Conservation (phyloP, 2,329 filamentous ascomycete genomes). For the Fusarium scirpi region DNA sequence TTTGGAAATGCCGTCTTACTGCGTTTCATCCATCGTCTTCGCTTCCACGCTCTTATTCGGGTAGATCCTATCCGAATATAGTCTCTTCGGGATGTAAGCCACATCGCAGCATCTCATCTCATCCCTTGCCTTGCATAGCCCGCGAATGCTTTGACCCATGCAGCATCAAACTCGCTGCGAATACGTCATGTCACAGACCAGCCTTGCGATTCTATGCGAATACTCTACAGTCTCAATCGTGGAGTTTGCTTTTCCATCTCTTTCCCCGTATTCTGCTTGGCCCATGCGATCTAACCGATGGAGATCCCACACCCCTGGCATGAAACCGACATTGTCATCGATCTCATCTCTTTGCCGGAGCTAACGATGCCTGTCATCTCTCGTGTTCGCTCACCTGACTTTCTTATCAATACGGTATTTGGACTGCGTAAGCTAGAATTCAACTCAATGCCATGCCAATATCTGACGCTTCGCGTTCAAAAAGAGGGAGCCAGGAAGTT, state of each 20-base stretch:
- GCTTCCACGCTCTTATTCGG: slow-evolving; percentile 30
- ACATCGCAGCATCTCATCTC: slow-evolving; percentile 13
- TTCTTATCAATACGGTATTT: background rate
- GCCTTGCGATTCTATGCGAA: background rate
- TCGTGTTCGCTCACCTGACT: slow-evolving; percentile 34
- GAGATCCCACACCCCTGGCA: slow-evolving; percentile 13
- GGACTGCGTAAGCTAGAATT: background rate
- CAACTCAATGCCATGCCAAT: background rate
- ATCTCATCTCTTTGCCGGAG: slow-evolving; percentile 24
- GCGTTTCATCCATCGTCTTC: slow-evolving; percentile 5
- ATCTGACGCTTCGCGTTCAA: background rate
- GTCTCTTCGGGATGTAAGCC: slow-evolving; percentile 18
- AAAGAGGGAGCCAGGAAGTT: background rate
- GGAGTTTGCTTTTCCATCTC: background rate
- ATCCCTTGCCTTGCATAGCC: background rate
- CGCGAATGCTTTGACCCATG: background rate
- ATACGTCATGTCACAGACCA: background rate
- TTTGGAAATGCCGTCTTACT: background rate
- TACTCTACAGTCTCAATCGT: background rate
- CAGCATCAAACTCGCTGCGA: background rate
- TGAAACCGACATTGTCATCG: slow-evolving; percentile 6
- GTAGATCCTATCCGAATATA: slow-evolving; percentile 18
- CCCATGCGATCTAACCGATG: slow-evolving; percentile 16
- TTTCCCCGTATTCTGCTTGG: background rate
- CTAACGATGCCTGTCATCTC: slow-evolving; percentile 20